Evolutionary conservation across 2,329 filamentous ascomycete species (phyloP).

Genomic region (Aspergillus floridensis): DNA sequence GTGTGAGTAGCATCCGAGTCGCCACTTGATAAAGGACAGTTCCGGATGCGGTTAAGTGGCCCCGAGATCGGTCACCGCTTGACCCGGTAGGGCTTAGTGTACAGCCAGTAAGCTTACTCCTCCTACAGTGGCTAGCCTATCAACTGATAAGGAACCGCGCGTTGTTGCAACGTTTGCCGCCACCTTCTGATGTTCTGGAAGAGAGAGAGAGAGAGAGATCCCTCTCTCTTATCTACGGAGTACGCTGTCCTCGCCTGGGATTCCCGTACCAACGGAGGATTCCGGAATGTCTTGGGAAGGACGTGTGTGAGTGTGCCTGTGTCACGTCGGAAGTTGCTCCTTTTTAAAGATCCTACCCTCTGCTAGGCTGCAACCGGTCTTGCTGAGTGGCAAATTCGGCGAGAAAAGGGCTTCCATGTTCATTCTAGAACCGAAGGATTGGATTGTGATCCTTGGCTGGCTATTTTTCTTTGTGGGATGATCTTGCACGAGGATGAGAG

Average conservation of each 20-base stretch:
- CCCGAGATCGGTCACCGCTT: neutral
- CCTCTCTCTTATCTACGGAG: no score
- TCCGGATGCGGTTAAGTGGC: neutral
- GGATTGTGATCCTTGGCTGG: neutral
- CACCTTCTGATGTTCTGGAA: neutral
- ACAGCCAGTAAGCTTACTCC: neutral
- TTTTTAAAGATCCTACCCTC: neutral
- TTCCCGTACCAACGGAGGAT: neutral
- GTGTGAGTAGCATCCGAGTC: no score
- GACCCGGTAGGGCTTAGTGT: no score
- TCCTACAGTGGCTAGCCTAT: neutral
- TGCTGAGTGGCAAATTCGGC: constrained; percentile 1
- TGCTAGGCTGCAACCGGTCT: neutral
- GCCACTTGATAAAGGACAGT: neutral
- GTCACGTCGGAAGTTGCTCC: neutral
- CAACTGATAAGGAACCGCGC: neutral
- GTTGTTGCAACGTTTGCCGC: neutral
- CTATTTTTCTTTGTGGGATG: no score
- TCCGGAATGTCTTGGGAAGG: neutral
- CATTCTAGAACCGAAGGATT: constrained; percentile 2
- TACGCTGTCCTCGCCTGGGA: no score
- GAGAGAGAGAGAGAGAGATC: no score
- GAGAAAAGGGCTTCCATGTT: constrained; percentile 1
- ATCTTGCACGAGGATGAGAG: no score
- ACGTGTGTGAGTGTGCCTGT: neutral